phyloP scores from a whole-genome alignment of 2,329 filamentous ascomycete species.

The Tolypocladium tundrense region DNA sequence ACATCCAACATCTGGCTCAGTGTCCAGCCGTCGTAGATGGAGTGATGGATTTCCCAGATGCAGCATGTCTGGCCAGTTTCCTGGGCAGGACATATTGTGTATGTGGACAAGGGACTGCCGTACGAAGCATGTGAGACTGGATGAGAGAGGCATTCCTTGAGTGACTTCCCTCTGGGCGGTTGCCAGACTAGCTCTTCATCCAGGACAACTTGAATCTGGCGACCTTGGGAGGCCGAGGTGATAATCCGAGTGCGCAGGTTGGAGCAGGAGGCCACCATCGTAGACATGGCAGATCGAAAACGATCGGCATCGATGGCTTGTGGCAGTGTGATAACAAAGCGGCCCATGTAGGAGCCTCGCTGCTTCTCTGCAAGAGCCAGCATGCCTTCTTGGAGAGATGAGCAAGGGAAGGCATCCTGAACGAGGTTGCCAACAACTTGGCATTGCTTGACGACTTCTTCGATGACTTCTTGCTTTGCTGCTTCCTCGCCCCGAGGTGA shows the following conservation, averaged over 20 bases:
- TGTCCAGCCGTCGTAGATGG: constrained; percentile 14
- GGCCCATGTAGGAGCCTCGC: constrained; percentile 23
- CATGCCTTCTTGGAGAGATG: constrained; percentile 26
- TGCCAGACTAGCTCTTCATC: neutral
- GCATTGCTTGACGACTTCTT: neutral
- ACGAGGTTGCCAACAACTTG: constrained; percentile 1
- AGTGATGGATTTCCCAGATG: constrained; percentile 9
- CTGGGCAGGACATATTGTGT: neutral
- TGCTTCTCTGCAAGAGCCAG: constrained; percentile 20
- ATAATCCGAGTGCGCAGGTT: constrained; percentile 9
- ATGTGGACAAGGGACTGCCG: constrained; percentile 8
- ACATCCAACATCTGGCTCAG: constrained; percentile 1
- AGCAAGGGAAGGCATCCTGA: constrained; percentile 26
- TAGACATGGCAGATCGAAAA: constrained; percentile 18
- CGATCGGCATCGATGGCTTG: constrained; percentile 9
- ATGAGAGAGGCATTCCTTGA: neutral
- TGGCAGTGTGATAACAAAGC: constrained; percentile 12
- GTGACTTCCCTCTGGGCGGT: neutral
- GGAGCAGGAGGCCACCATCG: neutral
- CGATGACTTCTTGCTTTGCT: neutral
- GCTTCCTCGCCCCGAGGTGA: neutral
- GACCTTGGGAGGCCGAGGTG: neutral
- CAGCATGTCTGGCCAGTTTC: neutral
- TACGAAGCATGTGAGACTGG: neutral
- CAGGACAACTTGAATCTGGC: constrained; percentile 4